A percentile compares a stretch with the other conserved stretches of the same genome.
Evolutionary conservation across 1,284 basidiomycete species (phyloP).

Genomic region (Cryptococcus amylolentus): DNA sequence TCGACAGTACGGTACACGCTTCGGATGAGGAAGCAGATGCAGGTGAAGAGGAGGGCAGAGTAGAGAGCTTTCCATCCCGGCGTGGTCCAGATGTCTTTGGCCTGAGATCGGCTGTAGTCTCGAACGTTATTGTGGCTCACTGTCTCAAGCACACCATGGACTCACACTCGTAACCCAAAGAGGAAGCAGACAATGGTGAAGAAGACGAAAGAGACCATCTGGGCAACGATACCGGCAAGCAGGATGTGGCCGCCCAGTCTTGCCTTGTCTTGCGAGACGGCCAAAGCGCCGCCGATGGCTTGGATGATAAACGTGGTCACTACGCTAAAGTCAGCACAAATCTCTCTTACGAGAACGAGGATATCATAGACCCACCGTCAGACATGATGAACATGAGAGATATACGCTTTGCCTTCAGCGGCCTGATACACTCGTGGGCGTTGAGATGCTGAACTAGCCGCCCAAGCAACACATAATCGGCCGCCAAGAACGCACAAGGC

Average conservation of each 20-base stretch:
- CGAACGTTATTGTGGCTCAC: background rate
- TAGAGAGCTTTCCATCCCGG: conserved; percentile 61
- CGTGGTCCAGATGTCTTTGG: conserved; percentile 54
- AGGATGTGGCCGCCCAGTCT: conserved; percentile 56
- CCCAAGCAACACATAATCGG: conserved; percentile 65
- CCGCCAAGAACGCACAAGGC: conserved; percentile 71
- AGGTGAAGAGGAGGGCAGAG: conserved; percentile 58
- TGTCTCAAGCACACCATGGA: background rate
- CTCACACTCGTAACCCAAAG: conserved; percentile 54
- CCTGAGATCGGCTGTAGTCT: conserved; percentile 34
- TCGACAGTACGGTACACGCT: conserved; percentile 65
- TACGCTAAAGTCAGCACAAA: conserved; percentile 38
- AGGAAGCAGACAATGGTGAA: conserved; percentile 54
- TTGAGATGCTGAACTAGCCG: conserved; percentile 57
- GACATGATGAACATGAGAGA: conserved; percentile 52
- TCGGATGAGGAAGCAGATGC: conserved; percentile 63
- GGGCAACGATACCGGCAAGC: conserved; percentile 61
- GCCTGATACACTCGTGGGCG: conserved; percentile 54
- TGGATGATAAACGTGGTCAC: conserved; percentile 66
- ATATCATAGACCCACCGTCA: conserved; percentile 51
- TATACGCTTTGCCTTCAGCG: conserved; percentile 21
- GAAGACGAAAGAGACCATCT: conserved; percentile 61
- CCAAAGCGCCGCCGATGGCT: conserved; percentile 58
- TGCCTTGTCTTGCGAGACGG: conserved; percentile 45
- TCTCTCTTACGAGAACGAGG: background rate